Evolutionary conservation across 208 protist genomes (phyloP).

Genomic region (Crithidia brevicula): DNA sequence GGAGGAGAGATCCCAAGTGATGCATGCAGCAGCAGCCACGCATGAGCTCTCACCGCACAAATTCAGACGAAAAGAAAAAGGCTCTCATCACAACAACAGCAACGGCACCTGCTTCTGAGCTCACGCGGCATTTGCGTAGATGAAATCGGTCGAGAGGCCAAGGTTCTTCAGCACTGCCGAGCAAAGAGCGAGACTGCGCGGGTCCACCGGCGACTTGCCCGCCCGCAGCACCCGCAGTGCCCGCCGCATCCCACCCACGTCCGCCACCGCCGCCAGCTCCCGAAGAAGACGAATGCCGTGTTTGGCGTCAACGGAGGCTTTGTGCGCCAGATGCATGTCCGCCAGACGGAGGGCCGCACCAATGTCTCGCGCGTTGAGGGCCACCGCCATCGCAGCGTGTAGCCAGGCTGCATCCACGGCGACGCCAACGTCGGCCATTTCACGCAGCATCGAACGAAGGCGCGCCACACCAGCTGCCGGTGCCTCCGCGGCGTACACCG

Average conservation of each 20-base stretch:
- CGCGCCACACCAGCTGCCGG: slow-evolving; percentile 16
- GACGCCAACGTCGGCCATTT: slow-evolving; percentile 35
- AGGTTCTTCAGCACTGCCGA: slow-evolving; percentile 40
- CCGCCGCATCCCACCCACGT: slow-evolving; percentile 47
- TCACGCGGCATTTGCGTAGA: too few species aligned
- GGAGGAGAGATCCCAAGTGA: too few species aligned
- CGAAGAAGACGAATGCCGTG: slow-evolving; percentile 57
- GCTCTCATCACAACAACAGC: too few species aligned
- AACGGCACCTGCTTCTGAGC: too few species aligned
- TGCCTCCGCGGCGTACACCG: slow-evolving; percentile 31
- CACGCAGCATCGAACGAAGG: slow-evolving; percentile 16
- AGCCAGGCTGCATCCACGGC: slow-evolving; percentile 42
- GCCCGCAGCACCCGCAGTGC: slow-evolving; percentile 46
- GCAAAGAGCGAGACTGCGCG: slow-evolving; percentile 49
- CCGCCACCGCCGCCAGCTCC: slow-evolving; percentile 37
- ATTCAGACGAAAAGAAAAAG: too few species aligned
- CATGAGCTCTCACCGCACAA: too few species aligned
- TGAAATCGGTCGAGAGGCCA: slow-evolving; percentile 38
- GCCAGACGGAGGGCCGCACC: slow-evolving; percentile 45
- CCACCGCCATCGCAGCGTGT: slow-evolving; percentile 54
- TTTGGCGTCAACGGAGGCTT: slow-evolving; percentile 49
- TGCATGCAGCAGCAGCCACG: too few species aligned
- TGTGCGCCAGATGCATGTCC: slow-evolving; percentile 41
- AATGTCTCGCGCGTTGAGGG: slow-evolving; percentile 59
- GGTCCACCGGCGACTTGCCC: slow-evolving; percentile 58